phyloP scores from a whole-genome alignment of 2,329 filamentous ascomycete genomes.

The Aspergillus fumigatiaffinis region DNA sequence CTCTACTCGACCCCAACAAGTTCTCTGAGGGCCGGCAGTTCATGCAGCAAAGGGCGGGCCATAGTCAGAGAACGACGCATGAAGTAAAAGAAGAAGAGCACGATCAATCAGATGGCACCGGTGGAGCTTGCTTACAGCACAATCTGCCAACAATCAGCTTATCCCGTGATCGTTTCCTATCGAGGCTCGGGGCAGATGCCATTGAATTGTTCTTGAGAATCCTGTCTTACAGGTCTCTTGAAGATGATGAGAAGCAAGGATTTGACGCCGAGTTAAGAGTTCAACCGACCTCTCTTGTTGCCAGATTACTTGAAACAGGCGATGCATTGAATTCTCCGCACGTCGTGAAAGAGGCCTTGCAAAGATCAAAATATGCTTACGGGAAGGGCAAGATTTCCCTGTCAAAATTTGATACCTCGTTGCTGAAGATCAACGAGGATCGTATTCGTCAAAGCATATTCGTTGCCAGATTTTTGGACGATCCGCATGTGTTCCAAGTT shows the following conservation, averaged over 20 bases:
- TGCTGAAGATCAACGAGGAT: constrained; percentile 35
- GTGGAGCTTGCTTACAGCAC: neutral
- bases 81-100: neutral
- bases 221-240: constrained; percentile 25
- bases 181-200: constrained; percentile 26
- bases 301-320: constrained; percentile 29
- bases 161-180: constrained; percentile 22
- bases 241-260: constrained; percentile 12
- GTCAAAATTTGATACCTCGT: constrained; percentile 19
- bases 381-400: constrained; percentile 26
- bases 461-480: constrained; percentile 31
- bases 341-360: constrained; percentile 20
- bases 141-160: constrained; percentile 26
- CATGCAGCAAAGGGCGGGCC: constrained; percentile 22
- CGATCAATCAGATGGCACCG: neutral
- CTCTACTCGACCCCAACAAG: constrained; percentile 39
- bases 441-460: constrained; percentile 38
- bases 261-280: constrained; percentile 25
- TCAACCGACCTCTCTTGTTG: constrained; percentile 28
- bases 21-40: constrained; percentile 39
- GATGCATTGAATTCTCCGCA: constrained; percentile 33
- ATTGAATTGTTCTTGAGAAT: constrained; percentile 33
- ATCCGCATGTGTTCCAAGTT: constrained; percentile 23
- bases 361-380: constrained; percentile 24
- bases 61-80: neutral